Conservation (phyloP, 2,329 filamentous ascomycete species). For the Nemania serpens region DNA sequence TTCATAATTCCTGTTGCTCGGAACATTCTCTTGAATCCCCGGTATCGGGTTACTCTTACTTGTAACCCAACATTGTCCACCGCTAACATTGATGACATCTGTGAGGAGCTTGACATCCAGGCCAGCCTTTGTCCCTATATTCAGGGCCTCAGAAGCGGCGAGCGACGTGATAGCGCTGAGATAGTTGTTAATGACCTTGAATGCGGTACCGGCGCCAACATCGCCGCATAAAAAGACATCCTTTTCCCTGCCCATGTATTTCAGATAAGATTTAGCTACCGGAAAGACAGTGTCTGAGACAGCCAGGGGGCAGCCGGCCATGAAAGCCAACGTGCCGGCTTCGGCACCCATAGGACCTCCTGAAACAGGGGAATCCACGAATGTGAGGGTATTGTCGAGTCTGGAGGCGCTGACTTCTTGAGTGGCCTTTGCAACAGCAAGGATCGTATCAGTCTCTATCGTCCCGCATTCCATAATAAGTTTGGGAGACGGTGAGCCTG, state of each 20-base stretch:
- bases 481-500: conserved; percentile 23
- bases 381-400: conserved; percentile 33
- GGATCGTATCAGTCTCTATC: conserved; percentile 42
- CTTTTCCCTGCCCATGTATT: conserved; percentile 56
- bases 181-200: conserved; percentile 77
- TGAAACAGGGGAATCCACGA: conserved; percentile 45
- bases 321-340: conserved; percentile 44
- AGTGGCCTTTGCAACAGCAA: conserved; percentile 62
- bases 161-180: conserved; percentile 71
- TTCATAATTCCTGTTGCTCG: conserved; percentile 39
- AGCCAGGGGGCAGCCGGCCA: conserved; percentile 40
- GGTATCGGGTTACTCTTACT: conserved; percentile 42
- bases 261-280: conserved; percentile 59
- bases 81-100: conserved; percentile 71
- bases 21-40: conserved; percentile 39
- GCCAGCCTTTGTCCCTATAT: conserved; percentile 46
- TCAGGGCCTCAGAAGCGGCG: conserved; percentile 45
- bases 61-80: conserved; percentile 52
- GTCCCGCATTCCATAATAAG: conserved; percentile 42
- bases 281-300: conserved; percentile 57
- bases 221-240: conserved; percentile 66
- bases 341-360: conserved; percentile 44
- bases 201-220: conserved; percentile 66
- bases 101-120: conserved; percentile 55
- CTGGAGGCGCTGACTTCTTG: conserved; percentile 43